These are phyloP conservation scores for Colletotrichum spaethianum DNA, from an alignment of 2,329 filamentous ascomycete species.

Conservation along the genomic window DNA sequence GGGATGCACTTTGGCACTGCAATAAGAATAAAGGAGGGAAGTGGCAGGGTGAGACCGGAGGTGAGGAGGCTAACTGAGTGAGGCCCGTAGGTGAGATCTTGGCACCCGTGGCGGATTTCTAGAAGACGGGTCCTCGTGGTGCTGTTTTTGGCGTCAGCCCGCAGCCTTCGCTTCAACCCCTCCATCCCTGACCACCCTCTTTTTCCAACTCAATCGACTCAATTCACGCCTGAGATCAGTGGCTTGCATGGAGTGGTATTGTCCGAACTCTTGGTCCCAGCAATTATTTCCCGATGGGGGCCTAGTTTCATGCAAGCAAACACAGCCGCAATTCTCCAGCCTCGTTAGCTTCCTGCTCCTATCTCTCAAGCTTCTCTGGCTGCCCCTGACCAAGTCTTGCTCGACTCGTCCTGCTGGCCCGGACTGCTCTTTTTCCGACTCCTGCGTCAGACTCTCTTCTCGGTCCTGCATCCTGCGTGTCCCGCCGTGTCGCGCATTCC, in stretches of 20 bases:
- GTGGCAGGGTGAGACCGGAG: not conserved
- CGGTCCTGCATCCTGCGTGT: slow-evolving; percentile 5
- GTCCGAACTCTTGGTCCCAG: slow-evolving; percentile 34
- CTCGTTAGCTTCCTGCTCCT: slow-evolving; percentile 12
- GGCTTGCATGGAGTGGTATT: not conserved
- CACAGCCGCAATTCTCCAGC: slow-evolving; percentile 20
- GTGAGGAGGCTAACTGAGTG: not conserved
- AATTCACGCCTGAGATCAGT: not conserved
- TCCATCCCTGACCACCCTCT: slow-evolving; percentile 13
- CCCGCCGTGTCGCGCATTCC: not conserved
- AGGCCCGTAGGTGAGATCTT: not conserved
- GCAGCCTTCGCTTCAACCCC: not conserved
- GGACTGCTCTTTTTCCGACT: slow-evolving; percentile 2
- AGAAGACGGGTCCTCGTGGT: not conserved
- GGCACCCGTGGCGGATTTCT: not conserved
- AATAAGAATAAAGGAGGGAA: not conserved
- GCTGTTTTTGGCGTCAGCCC: slow-evolving; percentile 29
- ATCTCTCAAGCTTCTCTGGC: not conserved
- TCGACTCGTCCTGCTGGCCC: not conserved
- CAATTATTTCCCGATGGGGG: slow-evolving; percentile 28
- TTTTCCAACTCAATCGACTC: too few relatives aligned
- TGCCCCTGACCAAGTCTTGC: not conserved
- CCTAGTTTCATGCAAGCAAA: slow-evolving; percentile 27
- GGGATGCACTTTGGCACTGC: not conserved
- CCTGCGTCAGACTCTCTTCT: not conserved